A percentile compares a stretch with the other conserved stretches of the same genome.
phyloP scores from a whole-genome alignment of 352 stramenopile species.

The Phytophthora sp. region DNA sequence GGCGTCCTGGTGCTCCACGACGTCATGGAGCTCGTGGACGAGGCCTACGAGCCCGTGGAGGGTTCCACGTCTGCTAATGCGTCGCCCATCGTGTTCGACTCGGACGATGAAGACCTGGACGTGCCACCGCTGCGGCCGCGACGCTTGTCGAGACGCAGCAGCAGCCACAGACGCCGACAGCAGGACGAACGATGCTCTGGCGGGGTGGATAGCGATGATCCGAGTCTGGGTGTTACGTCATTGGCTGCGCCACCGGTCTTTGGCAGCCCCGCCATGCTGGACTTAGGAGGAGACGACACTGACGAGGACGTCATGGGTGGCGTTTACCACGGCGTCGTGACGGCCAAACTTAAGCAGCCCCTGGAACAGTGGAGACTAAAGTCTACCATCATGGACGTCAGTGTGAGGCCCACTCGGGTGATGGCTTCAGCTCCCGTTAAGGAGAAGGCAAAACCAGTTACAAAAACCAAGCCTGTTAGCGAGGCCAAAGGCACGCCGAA shows the following conservation, averaged over 20 bases:
- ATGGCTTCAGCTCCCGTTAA: neutral
- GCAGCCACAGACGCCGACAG: neutral
- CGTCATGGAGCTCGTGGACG: slow-evolving; percentile 39
- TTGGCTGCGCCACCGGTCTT: slow-evolving; percentile 13
- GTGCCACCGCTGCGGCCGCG: slow-evolving; percentile 24
- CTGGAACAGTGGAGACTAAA: slow-evolving; percentile 31
- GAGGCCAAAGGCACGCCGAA: slow-evolving; percentile 6
- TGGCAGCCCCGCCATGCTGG: slow-evolving; percentile 17
- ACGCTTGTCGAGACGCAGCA: slow-evolving; percentile 2
- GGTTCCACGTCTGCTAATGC: slow-evolving; percentile 9
- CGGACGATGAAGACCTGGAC: slow-evolving; percentile 39
- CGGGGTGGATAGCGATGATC: slow-evolving; percentile 11
- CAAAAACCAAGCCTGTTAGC: slow-evolving; percentile 12
- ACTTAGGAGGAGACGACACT: slow-evolving; percentile 26
- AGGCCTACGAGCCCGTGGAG: slow-evolving; percentile 23
- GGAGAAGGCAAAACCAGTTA: slow-evolving; percentile 1
- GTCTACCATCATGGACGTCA: slow-evolving; percentile 27
- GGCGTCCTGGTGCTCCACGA: slow-evolving; percentile 39
- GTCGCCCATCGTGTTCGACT: slow-evolving; percentile 32
- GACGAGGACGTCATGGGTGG: slow-evolving; percentile 32
- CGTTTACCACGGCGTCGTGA: slow-evolving; percentile 28
- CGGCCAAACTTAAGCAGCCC: slow-evolving; percentile 28
- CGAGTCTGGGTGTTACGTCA: slow-evolving; percentile 12
- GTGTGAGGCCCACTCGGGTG: neutral
- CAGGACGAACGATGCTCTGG: slow-evolving; percentile 11